Base-by-base conservation (phyloP, 2,329 filamentous ascomycete genomes). In the Tolypocladium cylindrosporum region DNA sequence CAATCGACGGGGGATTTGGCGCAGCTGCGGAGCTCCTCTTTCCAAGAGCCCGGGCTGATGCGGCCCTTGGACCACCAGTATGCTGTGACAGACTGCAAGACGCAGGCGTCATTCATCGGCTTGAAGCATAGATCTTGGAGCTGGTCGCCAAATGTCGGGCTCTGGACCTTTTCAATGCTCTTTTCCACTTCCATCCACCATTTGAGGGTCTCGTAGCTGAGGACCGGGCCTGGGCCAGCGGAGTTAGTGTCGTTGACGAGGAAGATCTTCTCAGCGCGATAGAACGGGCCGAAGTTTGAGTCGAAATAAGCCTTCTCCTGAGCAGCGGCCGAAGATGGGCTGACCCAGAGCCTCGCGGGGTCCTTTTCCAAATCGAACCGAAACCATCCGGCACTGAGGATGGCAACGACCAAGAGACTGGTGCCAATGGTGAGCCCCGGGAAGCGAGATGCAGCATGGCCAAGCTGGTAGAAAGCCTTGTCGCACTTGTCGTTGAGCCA, bases 181-280 rank as follows among this genome's bases (percentile, higher is more conserved):
- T 85, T 83, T 70, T 99, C 94, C 1, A 97, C 86, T 61, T 86
- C 89, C 68, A 94, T 90, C 94, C 93, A 97, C 94, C 94, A 99
- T 34, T 81, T 77, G 11, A 99, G 78, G 0, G 89, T 97, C 10
- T 97, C 90, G 64, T 95, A 94, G 71, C 84, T 91, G 58, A 99
- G 75, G 1, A 97, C 91, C 0, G 91, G 89, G 0, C 88, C 86
- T 3, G 85, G 80, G 0, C 83, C 83, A 3, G 79, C 78, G 2
- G 79, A 66, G 0, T 80, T 71, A 0, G 86, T 91, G 64, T 97
- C 92, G 62, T 97, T 99, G 61, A 97, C 91, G 16, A 99, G 73
- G 71, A 99, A 99, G 0, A 87, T 84, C 73, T 99, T 94, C 71
- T 99, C 90, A 0, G 92, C 89, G 45, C 94, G 89, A 74, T 94